Percentiles rank a stretch among this genome's conserved stretches.
phyloP scores from a whole-genome alignment of 192 early-diverging fungal genomes.

The Podila clonocystis region DNA sequence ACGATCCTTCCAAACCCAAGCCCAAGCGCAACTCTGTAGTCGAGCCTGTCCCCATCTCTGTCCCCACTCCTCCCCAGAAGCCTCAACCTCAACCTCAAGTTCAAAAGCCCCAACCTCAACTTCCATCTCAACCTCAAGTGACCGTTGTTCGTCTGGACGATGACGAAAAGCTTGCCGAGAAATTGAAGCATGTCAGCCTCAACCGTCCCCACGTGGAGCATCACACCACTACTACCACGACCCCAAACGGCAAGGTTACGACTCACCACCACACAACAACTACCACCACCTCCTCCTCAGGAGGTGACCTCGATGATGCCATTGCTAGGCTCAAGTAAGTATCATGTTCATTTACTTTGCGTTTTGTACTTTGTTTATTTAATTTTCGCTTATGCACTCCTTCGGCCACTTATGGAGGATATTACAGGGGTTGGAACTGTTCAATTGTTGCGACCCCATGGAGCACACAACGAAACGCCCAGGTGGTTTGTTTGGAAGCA shows the following conservation, averaged over 20 bases:
- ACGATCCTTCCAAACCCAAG: neutral
- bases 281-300: slow-evolving; percentile 4
- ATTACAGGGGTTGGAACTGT: too few species aligned
- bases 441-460: too few species aligned
- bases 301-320: slow-evolving; percentile 20
- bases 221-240: neutral
- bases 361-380: neutral
- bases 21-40: slow-evolving; percentile 26
- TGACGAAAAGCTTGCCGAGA: slow-evolving; percentile 35
- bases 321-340: slow-evolving; percentile 42
- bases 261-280: slow-evolving; percentile 4
- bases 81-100: slow-evolving; percentile 10
- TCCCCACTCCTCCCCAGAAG: slow-evolving; percentile 12
- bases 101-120: slow-evolving; percentile 1
- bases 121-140: neutral
- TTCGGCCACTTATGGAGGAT: too few species aligned
- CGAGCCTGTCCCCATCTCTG: neutral
- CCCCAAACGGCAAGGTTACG: neutral
- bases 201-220: slow-evolving; percentile 16
- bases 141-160: slow-evolving; percentile 19
- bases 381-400: too few species aligned
- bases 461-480: too few species aligned
- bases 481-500: too few species aligned
- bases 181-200: slow-evolving; percentile 20
- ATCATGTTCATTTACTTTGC: neutral